A percentile compares a stretch with the other conserved stretches of the same genome.
phyloP scores from a whole-genome alignment of 225 moss, liverwort and hornwort genomes.

The Ulota crispa region DNA sequence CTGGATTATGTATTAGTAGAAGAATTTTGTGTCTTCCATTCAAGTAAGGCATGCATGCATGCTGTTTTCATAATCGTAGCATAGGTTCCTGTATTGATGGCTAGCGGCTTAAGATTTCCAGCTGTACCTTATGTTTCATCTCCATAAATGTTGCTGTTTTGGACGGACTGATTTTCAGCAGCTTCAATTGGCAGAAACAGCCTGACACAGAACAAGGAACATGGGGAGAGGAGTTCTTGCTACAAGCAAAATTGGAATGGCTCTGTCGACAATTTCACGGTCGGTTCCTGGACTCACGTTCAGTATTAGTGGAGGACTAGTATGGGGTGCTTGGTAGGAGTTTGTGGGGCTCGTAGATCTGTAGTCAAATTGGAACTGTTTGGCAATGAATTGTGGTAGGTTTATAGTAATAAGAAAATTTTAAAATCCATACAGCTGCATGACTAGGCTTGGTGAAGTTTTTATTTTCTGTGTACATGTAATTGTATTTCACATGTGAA shows the following conservation, averaged over 20 bases:
- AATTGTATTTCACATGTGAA: slow-evolving; percentile 34
- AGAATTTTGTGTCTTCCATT: slow-evolving; percentile 50
- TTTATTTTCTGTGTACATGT: slow-evolving; percentile 10
- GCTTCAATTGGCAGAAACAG: slow-evolving; percentile 76
- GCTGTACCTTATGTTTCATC: slow-evolving; percentile 67
- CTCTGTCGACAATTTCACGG: slow-evolving; percentile 79
- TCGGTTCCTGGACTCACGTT: slow-evolving; percentile 99
- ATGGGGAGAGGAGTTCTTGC: slow-evolving; percentile 70
- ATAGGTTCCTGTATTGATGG: slow-evolving; percentile 68
- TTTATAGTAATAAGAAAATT: slow-evolving; percentile 40
- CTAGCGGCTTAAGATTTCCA: slow-evolving; percentile 52
- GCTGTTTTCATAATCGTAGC: slow-evolving; percentile 51
- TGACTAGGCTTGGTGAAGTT: slow-evolving; percentile 25
- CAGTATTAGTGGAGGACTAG: slow-evolving; percentile 93
- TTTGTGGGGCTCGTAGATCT: slow-evolving; percentile 59
- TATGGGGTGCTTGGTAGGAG: slow-evolving; percentile 83
- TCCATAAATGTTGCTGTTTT: slow-evolving; percentile 80
- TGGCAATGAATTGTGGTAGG: slow-evolving; percentile 73
- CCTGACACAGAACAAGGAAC: slow-evolving; percentile 70
- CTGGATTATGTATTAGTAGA: slow-evolving; percentile 55
- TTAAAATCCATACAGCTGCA: slow-evolving; percentile 33
- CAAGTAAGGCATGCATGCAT: slow-evolving; percentile 67
- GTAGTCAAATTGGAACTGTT: slow-evolving; percentile 55
- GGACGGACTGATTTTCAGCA: slow-evolving; percentile 84
- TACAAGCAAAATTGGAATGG: slow-evolving; percentile 49